Percentiles rank a stretch among this genome's conserved stretches.
Conservation (phyloP, 2,329 filamentous ascomycete species). For the Xylaria sp. region DNA sequence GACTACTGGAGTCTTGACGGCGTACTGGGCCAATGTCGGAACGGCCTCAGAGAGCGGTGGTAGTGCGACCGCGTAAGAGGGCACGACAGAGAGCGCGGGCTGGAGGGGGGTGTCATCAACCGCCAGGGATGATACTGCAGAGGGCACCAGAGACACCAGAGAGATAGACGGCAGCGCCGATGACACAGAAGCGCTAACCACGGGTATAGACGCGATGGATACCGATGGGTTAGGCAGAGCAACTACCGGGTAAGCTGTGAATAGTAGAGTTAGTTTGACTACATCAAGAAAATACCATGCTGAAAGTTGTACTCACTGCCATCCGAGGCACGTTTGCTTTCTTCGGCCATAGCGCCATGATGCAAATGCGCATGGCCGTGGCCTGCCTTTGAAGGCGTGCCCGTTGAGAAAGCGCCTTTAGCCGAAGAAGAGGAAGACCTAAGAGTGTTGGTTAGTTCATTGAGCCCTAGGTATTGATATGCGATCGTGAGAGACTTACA, state of each 20-base stretch:
- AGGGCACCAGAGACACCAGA: not conserved
- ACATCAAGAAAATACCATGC: not conserved
- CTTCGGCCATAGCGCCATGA: not conserved
- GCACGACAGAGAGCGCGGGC: not conserved
- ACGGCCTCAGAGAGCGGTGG: not conserved
- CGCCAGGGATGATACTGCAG: not conserved
- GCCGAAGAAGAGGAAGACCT: constrained; percentile 14
- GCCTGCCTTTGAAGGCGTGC: not conserved
- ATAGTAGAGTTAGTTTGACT: not conserved
- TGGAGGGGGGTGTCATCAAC: not conserved
- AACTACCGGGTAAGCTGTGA: not conserved
- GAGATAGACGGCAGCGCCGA: not conserved
- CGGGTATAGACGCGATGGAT: not conserved
- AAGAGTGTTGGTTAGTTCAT: not conserved
- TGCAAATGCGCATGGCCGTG: not conserved
- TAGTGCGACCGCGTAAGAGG: not conserved
- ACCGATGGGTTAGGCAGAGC: not conserved
- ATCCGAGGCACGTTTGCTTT: not conserved
- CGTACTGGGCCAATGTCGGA: not conserved
- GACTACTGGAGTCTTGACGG: not conserved
- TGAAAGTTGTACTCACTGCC: not conserved
- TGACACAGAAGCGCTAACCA: not conserved
- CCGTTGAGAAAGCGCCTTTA: constrained; percentile 5
- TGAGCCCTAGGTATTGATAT: not conserved
- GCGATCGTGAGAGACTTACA: constrained; percentile 37